These are phyloP conservation scores for Priceomyces castillae DNA, from an alignment of 805 yeast genomes.

Conservation along the genomic window DNA sequence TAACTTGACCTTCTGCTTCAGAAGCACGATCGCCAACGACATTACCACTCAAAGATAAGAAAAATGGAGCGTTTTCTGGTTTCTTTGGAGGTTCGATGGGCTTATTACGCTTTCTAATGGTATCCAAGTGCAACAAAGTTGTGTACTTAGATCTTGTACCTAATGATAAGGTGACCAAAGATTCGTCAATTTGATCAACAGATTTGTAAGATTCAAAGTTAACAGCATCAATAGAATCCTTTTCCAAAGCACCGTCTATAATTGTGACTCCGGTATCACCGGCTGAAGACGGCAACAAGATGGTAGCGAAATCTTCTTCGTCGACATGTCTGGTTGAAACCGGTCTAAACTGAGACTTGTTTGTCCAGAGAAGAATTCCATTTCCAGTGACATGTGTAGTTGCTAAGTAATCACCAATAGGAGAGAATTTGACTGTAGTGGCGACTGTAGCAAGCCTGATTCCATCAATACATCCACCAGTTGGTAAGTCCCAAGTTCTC, in stretches of 20 bases:
- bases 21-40: conserved; percentile 69
- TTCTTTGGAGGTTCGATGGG: conserved; percentile 87
- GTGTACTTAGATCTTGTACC: conserved; percentile 77
- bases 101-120: conserved; percentile 80
- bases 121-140: conserved; percentile 77
- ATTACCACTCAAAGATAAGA: conserved; percentile 64
- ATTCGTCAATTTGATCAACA: conserved; percentile 58
- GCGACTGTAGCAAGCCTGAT: conserved; percentile 75
- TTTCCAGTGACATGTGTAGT: conserved; percentile 88
- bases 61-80: conserved; percentile 78
- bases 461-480: conserved; percentile 96
- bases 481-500: conserved; percentile 96
- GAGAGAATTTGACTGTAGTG: conserved; percentile 76
- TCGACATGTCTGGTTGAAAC: conserved; percentile 73
- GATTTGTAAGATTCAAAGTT: conserved; percentile 45
- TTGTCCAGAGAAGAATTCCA: conserved; percentile 92
- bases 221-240: conserved; percentile 25
- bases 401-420: conserved; percentile 85
- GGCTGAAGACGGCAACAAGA: conserved; percentile 69
- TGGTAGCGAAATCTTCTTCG: conserved; percentile 65
- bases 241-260: conserved; percentile 75
- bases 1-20: conserved; percentile 38
- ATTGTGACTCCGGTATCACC: conserved; percentile 73
- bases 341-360: conserved; percentile 77
- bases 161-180: conserved; percentile 68